These are phyloP conservation scores for Cytospora chrysosperma DNA, from an alignment of 2,329 filamentous ascomycete genomes.

Conservation along the genomic window DNA sequence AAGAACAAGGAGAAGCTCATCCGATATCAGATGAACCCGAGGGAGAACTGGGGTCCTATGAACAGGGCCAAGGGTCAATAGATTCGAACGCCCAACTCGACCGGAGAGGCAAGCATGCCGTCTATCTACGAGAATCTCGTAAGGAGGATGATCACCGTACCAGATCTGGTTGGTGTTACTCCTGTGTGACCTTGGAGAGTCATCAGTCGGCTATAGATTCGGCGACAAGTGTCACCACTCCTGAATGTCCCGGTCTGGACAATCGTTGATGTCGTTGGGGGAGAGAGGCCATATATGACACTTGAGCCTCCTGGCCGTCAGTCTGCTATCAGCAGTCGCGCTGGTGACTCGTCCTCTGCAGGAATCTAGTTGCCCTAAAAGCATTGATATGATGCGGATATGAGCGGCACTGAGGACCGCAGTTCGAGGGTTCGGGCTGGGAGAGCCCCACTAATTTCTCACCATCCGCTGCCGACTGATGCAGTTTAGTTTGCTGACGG, in stretches of 20 bases:
- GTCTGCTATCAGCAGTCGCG: neutral
- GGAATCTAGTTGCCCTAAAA: neutral
- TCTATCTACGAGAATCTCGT: neutral
- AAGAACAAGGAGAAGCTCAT: constrained; percentile 67
- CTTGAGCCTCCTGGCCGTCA: neutral
- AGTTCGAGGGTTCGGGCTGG: neutral
- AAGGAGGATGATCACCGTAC: neutral
- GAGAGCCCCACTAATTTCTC: constrained; percentile 3
- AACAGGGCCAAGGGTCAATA: constrained; percentile 46
- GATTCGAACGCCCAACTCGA: neutral
- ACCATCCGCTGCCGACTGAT: constrained; percentile 1
- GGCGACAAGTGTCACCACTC: neutral
- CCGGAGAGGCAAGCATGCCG: neutral
- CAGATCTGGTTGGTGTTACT: neutral
- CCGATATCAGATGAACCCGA: constrained; percentile 86
- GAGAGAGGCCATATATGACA: neutral
- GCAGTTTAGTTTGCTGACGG: constrained; percentile 2
- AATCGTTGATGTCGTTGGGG: neutral
- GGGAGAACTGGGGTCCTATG: constrained; percentile 93
- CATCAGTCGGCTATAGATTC: neutral
- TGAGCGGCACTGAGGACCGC: neutral
- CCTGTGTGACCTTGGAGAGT: neutral
- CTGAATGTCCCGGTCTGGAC: neutral
- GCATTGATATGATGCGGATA: neutral
- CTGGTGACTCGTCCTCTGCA: neutral